Evolutionary conservation across 495 filamentous ascomycete species (phyloP).

Genomic region (Neurospora sp.): DNA sequence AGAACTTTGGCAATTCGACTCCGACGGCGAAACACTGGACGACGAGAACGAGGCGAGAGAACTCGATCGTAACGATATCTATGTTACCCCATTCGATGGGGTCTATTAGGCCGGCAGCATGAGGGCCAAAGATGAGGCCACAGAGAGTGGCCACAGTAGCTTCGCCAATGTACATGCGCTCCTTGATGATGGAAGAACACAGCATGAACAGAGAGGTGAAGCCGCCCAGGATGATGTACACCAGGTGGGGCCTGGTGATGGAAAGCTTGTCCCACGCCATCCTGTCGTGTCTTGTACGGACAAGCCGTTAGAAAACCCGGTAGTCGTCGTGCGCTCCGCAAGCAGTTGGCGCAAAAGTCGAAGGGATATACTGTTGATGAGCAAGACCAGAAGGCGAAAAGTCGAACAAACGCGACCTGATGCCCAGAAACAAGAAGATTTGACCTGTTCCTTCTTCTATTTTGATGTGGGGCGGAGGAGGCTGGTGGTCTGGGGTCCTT

Average conservation of each 20-base stretch:
- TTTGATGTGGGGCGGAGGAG: not conserved
- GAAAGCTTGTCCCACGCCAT: constrained; percentile 94
- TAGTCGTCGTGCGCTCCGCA: not conserved
- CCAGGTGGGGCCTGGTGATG: constrained; percentile 92
- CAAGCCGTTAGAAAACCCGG: not conserved
- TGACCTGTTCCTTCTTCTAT: not conserved
- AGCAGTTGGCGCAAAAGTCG: not conserved
- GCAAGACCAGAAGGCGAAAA: not conserved
- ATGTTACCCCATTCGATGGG: constrained; percentile 81
- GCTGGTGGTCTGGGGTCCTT: not conserved
- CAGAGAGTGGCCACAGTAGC: constrained; percentile 93
- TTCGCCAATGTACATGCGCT: constrained; percentile 97
- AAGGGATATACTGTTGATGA: not conserved
- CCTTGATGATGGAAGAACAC: constrained; percentile 94
- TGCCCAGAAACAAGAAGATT: not conserved
- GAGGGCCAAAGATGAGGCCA: constrained; percentile 94
- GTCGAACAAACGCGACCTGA: not conserved
- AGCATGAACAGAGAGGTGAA: constrained; percentile 99
- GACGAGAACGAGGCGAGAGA: constrained; percentile 92
- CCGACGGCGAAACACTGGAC: constrained; percentile 99
- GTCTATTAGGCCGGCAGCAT: constrained; percentile 85
- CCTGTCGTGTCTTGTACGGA: not conserved
- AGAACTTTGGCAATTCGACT: constrained; percentile 93
- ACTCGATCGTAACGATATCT: constrained; percentile 93
- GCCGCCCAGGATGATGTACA: constrained; percentile 95